Base-by-base conservation (phyloP, 305 asterid species). In the Ilex paraguariensis region DNA sequence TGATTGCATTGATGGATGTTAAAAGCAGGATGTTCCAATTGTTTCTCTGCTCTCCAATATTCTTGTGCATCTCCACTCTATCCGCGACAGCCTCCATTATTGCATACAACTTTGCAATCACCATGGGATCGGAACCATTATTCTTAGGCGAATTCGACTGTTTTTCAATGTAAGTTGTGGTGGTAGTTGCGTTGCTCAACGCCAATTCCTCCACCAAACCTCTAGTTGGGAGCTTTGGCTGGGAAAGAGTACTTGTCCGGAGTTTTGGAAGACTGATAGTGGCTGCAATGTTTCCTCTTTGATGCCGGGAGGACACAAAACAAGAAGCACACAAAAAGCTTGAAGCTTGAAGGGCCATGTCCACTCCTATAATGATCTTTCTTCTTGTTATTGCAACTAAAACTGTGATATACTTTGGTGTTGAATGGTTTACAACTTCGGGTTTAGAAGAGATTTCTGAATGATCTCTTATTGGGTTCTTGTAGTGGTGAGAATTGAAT, bases 51-150 rank as follows among this genome's bases (percentile, higher is more conserved):
- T 79, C 76, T 2, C 83, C 82, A 9, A 82, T 66, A 31, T 76
- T 82, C 3, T 62, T 66, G 49, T 82, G 85, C 85, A 82, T 79
- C 56, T 82, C 87, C 2, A 76, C 69, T 56, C 83, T 70, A 59
- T 82, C 87, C 0, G 76, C 70, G 33, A 82, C 64, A 6, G 73
- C 79, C 67, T 79, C 87, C 63, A 66, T 31, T 14, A 82, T 31
- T 0, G 70, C 76, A 16, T 76, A 61, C 31, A 82, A 70, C 68
- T 79, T 82, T 17, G 69, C 79, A 3, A 68, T 50, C 12, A 56
- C 74, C 54, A 70, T 13, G 0, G 66, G 52, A 42, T 64, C 72
- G 9, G 39, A n/a, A 14, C 5, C 59, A 13, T 33, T n/a, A n/a
- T n/a, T 33, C 3, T 33, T 33, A 33, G 3, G 40, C 3, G 40